Base-by-base conservation (phyloP, 2,329 filamentous ascomycete species). In the Sporothrix euskadiensis region DNA sequence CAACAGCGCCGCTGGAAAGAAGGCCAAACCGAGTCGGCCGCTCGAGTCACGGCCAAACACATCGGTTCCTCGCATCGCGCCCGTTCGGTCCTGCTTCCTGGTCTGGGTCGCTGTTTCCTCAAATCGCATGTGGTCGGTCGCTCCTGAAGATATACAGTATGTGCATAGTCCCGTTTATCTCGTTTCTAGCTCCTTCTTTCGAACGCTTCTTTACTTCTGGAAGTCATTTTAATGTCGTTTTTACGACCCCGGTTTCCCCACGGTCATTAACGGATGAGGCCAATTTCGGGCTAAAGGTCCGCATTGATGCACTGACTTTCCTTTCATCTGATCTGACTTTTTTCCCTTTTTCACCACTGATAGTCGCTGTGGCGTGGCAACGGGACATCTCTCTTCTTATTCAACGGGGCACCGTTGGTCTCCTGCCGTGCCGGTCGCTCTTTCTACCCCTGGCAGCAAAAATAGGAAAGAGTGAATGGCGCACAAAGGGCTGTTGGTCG, bases 211-310 rank as follows among this genome's bases (percentile, higher is more conserved):
- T 52, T 39, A 8, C 19, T 54, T 69, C 66, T 56, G 16, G 66
- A 56, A 56, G 47, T 56, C 30, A 14, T 69, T 39, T 69, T 69
- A 22, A 69, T 35, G 19, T 12, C 14, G 16, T 22, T 54, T 32
- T n/a, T n/a, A 32, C n/a, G 32, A 54, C 66, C 47, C 66, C 47
- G 47, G 66, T 52, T 35, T 52, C 65, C 26, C 44, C 66, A 39
- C 30, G 30, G 30, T 22, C 39, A 52, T 68, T 68, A 35, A 68
- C 22, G 26, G 16, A 32, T 68, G 26, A 52, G 63, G 44, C 63
- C 63, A 68, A 54, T 54, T 69, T 54, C 47, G 66, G 66, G 19
- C 44, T n/a, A 69, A 52, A 49, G 65, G 47, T 69, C 32, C 47
- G 66, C 47, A 56, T 69, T 54, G 8, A 69, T 69, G 66, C 66